Conservation (phyloP, 179 eudicot genomes). For the Nepenthes alata region DNA sequence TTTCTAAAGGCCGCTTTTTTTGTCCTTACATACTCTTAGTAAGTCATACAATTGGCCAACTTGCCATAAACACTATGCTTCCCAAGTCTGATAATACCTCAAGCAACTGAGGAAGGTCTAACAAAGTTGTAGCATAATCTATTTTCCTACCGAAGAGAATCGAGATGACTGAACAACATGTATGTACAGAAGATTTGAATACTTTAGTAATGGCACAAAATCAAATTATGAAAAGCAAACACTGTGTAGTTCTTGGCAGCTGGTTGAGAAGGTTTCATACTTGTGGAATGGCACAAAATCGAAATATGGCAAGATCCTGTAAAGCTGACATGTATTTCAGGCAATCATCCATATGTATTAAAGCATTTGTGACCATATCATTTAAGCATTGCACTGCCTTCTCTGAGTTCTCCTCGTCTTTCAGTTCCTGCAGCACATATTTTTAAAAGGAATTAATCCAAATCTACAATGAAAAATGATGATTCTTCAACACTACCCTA, state of each 20-base stretch:
- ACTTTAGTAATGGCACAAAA: too few relatives aligned
- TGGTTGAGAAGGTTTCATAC: slow-evolving; percentile 27
- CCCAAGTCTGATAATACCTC: too few relatives aligned
- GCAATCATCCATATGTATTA: slow-evolving; percentile 73
- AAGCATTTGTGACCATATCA: slow-evolving; percentile 95
- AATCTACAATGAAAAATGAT: background rate
- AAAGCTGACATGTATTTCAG: slow-evolving; percentile 66
- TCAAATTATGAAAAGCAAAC: too few relatives aligned
- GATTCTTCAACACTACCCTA: background rate
- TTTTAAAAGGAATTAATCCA: background rate
- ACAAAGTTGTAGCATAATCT: too few relatives aligned
- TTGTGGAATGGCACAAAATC: slow-evolving; percentile 96
- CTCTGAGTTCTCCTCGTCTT: slow-evolving; percentile 69
- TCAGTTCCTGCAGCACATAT: slow-evolving; percentile 54
- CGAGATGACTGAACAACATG: background rate
- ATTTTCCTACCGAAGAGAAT: too few relatives aligned
- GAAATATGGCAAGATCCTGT: slow-evolving; percentile 54
- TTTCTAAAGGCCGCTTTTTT: too few relatives aligned
- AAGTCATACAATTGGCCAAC: too few relatives aligned
- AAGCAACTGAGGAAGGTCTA: too few relatives aligned
- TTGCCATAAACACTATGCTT: too few relatives aligned
- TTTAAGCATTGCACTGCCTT: slow-evolving; percentile 84
- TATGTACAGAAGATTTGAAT: too few relatives aligned
- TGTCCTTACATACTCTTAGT: too few relatives aligned
- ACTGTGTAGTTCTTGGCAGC: background rate